These are phyloP conservation scores for Pythium plurisporium DNA, from an alignment of 352 stramenopile species.

Conservation along the genomic window DNA sequence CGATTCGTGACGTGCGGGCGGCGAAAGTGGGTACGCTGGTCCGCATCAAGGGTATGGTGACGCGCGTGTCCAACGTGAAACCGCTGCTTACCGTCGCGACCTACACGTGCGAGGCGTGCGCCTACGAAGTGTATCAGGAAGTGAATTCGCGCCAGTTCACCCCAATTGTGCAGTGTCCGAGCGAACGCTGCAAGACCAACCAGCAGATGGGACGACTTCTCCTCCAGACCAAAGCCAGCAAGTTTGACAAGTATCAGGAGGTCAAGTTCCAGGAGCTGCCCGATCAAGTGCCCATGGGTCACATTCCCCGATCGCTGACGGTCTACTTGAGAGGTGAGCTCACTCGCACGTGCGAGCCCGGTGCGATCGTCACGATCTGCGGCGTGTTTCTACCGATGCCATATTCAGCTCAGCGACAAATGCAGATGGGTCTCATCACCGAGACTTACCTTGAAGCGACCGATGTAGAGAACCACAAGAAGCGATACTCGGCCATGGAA, in stretches of 20 bases:
- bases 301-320: slow-evolving; percentile 94
- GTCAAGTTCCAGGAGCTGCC: slow-evolving; percentile 95
- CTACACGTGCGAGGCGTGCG: slow-evolving; percentile 97
- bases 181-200: slow-evolving; percentile 84
- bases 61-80: slow-evolving; percentile 97
- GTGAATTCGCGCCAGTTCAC: slow-evolving; percentile 93
- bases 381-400: slow-evolving; percentile 95
- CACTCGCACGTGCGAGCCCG: slow-evolving; percentile 91
- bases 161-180: slow-evolving; percentile 90
- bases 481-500: slow-evolving; percentile 93
- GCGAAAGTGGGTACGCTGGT: slow-evolving; percentile 95
- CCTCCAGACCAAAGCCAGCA: slow-evolving; percentile 96
- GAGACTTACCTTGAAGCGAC: slow-evolving; percentile 97
- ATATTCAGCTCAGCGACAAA: slow-evolving; percentile 91
- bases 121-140: slow-evolving; percentile 97
- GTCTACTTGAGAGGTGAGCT: slow-evolving; percentile 92
- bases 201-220: slow-evolving; percentile 78
- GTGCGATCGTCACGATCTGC: slow-evolving; percentile 96
- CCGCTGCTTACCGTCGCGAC: slow-evolving; percentile 95
- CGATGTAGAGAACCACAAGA: slow-evolving; percentile 96
- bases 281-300: slow-evolving; percentile 96
- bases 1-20: slow-evolving; percentile 93
- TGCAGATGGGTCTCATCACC: slow-evolving; percentile 96
- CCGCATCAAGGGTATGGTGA: slow-evolving; percentile 97
- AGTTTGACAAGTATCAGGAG: slow-evolving; percentile 99